Percentiles rank a stretch among this genome's conserved stretches.
These are phyloP conservation scores for Pythium guiyangense DNA, from an alignment of 352 stramenopile genomes.

Conservation along the genomic window DNA sequence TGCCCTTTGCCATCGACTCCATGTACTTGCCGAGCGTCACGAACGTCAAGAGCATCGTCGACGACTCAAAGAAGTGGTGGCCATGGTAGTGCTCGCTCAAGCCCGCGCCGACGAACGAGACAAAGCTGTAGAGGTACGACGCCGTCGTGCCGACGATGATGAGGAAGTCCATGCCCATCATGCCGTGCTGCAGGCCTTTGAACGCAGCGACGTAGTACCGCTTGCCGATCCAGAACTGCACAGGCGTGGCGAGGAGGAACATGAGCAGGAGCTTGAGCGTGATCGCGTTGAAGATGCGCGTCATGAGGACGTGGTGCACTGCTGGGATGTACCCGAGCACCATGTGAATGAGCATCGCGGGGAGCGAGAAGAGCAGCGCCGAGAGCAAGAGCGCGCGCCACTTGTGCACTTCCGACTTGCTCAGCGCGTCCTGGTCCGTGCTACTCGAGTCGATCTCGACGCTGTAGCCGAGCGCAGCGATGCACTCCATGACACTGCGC, in stretches of 20 bases:
- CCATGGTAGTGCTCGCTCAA: conserved; percentile 59
- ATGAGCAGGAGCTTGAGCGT: conserved; percentile 80
- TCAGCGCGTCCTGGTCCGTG: conserved; percentile 58
- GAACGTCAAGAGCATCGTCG: conserved; percentile 83
- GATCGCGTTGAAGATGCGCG: conserved; percentile 66
- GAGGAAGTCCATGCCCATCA: conserved; percentile 89
- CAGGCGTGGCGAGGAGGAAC: conserved; percentile 75
- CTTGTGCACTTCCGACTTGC: conserved; percentile 67
- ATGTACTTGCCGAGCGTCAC: conserved; percentile 88
- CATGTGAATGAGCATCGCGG: conserved; percentile 86
- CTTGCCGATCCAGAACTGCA: conserved; percentile 79
- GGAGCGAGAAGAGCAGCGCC: conserved; percentile 80
- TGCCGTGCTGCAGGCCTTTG: conserved; percentile 77
- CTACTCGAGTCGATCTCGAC: conserved; percentile 48
- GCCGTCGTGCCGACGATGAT: conserved; percentile 81
- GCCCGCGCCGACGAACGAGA: conserved; percentile 65
- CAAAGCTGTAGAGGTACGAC: conserved; percentile 84
- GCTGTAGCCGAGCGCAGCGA: conserved; percentile 57
- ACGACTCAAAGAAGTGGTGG: conserved; percentile 88
- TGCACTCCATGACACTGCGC: conserved; percentile 66
- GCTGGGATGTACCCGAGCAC: conserved; percentile 76
- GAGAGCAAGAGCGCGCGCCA: conserved; percentile 71
- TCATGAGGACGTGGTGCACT: conserved; percentile 68
- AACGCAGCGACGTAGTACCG: conserved; percentile 82
- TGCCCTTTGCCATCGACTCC: conserved; percentile 84